Percentiles rank a stretch among this genome's conserved stretches.
phyloP scores from a whole-genome alignment of 164 flowering plant genomes.

The Magnolia changhungtana region DNA sequence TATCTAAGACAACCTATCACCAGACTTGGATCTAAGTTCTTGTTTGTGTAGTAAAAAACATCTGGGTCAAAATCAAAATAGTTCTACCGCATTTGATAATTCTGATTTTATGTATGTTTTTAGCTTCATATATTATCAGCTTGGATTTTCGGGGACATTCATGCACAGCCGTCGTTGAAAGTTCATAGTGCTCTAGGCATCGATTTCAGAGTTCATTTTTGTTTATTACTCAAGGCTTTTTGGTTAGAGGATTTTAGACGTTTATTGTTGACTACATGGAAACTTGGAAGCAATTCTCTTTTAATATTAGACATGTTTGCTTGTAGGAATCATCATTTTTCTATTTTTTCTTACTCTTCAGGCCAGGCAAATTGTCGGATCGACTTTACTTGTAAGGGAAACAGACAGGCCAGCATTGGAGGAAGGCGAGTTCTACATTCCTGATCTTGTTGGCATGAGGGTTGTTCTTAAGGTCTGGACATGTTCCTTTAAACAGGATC shows the following conservation, averaged over 20 bases:
- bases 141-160: too few species aligned
- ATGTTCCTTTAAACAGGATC: not conserved
- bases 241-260: not conserved
- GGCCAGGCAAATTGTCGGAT: constrained; percentile 83
- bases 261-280: not conserved
- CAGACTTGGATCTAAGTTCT: not conserved
- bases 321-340: too few species aligned
- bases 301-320: too few species aligned
- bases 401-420: constrained; percentile 73
- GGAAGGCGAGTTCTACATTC: constrained; percentile 80
- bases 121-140: too few species aligned
- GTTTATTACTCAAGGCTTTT: not conserved
- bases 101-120: too few species aligned
- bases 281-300: not conserved
- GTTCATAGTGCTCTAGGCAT: not conserved
- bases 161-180: too few species aligned
- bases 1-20: not conserved
- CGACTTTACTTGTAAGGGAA: constrained; percentile 67
- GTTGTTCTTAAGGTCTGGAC: constrained; percentile 76
- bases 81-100: too few species aligned
- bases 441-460: constrained; percentile 90
- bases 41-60: not conserved
- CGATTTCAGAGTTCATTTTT: too few species aligned
- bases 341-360: constrained; percentile 18
- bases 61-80: too few species aligned